These are phyloP conservation scores for Candida golubevii DNA, from an alignment of 805 yeast genomes.

Conservation along the genomic window DNA sequence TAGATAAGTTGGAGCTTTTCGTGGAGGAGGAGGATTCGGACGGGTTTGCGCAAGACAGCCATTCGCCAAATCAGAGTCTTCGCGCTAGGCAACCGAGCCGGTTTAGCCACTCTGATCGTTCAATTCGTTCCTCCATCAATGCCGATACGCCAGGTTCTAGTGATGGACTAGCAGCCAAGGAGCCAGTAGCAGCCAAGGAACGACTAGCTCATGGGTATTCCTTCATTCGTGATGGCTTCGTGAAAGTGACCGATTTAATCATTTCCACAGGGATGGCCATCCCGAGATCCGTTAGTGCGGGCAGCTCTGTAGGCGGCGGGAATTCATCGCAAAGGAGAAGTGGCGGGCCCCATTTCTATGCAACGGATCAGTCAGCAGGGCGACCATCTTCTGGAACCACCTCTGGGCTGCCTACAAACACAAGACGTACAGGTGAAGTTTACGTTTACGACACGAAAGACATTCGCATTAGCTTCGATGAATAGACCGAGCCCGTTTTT, in stretches of 20 bases:
- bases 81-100: too few species aligned
- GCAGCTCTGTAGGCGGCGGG: constrained; percentile 7
- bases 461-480: constrained; percentile 24
- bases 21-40: constrained; percentile 30
- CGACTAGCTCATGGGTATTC: constrained; percentile 1
- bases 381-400: too few species aligned
- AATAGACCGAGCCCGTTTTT: background rate
- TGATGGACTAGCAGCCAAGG: background rate
- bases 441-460: constrained; percentile 37
- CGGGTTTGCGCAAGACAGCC: constrained; percentile 1
- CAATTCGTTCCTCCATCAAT: background rate
- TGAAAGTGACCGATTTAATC: constrained; percentile 47
- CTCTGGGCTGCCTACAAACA: background rate
- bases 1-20: constrained; percentile 37
- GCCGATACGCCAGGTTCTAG: background rate
- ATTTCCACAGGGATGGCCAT: constrained; percentile 57
- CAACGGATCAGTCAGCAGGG: background rate
- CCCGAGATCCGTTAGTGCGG: constrained; percentile 44
- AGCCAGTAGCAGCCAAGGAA: background rate
- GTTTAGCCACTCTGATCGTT: background rate
- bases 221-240: constrained; percentile 29
- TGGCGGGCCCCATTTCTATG: background rate
- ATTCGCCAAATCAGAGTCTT: background rate
- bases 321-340: background rate
- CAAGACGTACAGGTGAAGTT: constrained; percentile 23